These are phyloP conservation scores for Biscogniauxia marginata DNA, from an alignment of 2,329 filamentous ascomycete genomes.

Conservation along the genomic window DNA sequence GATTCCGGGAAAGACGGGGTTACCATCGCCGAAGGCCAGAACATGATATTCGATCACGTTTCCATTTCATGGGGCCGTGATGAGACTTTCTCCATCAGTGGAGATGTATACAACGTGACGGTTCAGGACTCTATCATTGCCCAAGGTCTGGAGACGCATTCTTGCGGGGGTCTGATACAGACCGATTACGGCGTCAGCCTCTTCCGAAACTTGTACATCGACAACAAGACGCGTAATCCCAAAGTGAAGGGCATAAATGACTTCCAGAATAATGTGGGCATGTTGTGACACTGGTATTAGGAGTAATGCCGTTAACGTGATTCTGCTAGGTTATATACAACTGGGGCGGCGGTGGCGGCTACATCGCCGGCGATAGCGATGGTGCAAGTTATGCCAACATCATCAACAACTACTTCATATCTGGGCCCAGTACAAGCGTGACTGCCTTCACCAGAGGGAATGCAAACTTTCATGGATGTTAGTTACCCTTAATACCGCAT, in stretches of 20 bases:
- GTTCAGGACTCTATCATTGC: slow-evolving; percentile 53
- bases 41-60: slow-evolving; percentile 57
- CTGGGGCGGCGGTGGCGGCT: slow-evolving; percentile 53
- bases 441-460: slow-evolving; percentile 56
- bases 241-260: slow-evolving; percentile 58
- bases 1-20: slow-evolving; percentile 53
- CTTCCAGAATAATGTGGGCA: slow-evolving; percentile 46
- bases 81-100: slow-evolving; percentile 53
- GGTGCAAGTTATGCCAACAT: slow-evolving; percentile 50
- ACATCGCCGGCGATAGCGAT: slow-evolving; percentile 51
- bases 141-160: slow-evolving; percentile 53
- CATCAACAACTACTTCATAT: slow-evolving; percentile 57
- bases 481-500: slow-evolving; percentile 7
- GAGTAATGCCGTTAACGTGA: neutral
- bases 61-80: slow-evolving; percentile 55
- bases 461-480: slow-evolving; percentile 49
- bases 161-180: slow-evolving; percentile 51
- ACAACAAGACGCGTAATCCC: slow-evolving; percentile 57
- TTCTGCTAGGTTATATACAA: slow-evolving; percentile 52
- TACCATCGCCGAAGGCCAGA: slow-evolving; percentile 50
- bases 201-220: slow-evolving; percentile 55
- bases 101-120: slow-evolving; percentile 46
- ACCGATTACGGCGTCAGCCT: slow-evolving; percentile 48
- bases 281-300: too few species aligned
- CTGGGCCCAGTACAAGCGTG: slow-evolving; percentile 48